These are phyloP conservation scores for Leucocoprinus sp. DNA, from an alignment of 768 basidiomycete genomes.

Conservation along the genomic window DNA sequence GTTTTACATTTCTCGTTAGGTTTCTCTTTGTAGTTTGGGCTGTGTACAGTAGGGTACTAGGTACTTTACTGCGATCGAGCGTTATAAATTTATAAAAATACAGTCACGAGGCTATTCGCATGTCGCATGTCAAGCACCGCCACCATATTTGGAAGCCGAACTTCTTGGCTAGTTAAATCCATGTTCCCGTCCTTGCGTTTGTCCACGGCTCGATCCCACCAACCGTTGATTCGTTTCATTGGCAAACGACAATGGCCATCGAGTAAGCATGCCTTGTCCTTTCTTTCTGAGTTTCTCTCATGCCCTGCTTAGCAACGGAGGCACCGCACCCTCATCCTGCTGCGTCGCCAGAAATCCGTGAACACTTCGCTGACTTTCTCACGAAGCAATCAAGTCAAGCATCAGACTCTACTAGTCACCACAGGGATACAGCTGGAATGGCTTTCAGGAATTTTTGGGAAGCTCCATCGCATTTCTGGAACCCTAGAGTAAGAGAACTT, in stretches of 20 bases:
- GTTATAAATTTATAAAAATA: no score
- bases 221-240: conserved; percentile 55
- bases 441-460: conserved; percentile 53
- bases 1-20: no score
- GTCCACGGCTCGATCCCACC: conserved; percentile 24
- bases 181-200: not conserved
- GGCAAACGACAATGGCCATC: conserved; percentile 49
- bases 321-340: conserved; percentile 53
- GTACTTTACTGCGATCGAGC: no score
- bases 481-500: conserved; percentile 37
- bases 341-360: conserved; percentile 54
- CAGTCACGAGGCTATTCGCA: no score
- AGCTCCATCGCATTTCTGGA: conserved; percentile 54
- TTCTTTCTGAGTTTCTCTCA: conserved; percentile 2
- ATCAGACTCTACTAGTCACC: conserved; percentile 16
- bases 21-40: no score
- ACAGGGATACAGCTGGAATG: conserved; percentile 8
- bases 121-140: no score
- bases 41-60: no score
- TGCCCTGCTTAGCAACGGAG: conserved; percentile 22
- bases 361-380: conserved; percentile 37
- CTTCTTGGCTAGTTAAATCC: not conserved
- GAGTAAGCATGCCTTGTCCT: conserved; percentile 22
- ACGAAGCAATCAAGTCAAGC: conserved; percentile 22
- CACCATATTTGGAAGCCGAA: no score